Evolutionary conservation across 208 protist genomes (phyloP).

Genomic region (Entamoeba moshkovskii): DNA sequence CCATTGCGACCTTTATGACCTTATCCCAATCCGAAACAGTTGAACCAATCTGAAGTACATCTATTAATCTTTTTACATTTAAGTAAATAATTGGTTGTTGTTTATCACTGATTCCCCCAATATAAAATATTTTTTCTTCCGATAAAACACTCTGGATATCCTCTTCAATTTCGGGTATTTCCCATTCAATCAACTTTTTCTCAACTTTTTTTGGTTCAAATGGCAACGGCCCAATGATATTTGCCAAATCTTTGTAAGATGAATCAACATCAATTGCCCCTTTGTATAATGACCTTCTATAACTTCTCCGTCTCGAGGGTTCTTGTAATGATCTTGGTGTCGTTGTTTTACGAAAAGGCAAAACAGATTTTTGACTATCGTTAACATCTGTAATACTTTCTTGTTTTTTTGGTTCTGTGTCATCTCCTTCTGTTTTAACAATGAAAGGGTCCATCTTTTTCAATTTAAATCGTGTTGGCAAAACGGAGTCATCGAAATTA

Average conservation of each 20-base stretch:
- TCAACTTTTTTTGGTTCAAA: not conserved
- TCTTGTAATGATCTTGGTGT: not conserved
- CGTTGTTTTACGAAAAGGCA: not conserved
- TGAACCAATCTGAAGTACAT: not conserved
- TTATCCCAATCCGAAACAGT: not conserved
- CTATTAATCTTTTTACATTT: not conserved
- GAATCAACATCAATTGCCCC: not conserved
- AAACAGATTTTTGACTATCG: not conserved
- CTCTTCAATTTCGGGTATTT: not conserved
- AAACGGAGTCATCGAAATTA: not conserved
- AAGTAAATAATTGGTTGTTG: not conserved
- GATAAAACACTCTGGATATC: not conserved
- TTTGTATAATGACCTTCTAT: not conserved
- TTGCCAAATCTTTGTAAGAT: not conserved
- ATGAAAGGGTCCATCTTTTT: not conserved
- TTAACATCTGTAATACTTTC: not conserved
- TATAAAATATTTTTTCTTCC: not conserved
- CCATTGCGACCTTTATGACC: not conserved
- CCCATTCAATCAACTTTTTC: not conserved
- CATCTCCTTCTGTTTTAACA: not conserved
- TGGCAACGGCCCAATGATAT: not conserved
- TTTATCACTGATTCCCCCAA: not conserved
- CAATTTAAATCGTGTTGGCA: no score
- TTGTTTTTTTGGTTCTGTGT: not conserved
- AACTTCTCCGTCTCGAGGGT: not conserved